Evolutionary conservation across 2,329 filamentous ascomycete species (phyloP), one percentile per base, ranked within the genome.

Genomic region (Calonectria hawksworthii): DNA sequence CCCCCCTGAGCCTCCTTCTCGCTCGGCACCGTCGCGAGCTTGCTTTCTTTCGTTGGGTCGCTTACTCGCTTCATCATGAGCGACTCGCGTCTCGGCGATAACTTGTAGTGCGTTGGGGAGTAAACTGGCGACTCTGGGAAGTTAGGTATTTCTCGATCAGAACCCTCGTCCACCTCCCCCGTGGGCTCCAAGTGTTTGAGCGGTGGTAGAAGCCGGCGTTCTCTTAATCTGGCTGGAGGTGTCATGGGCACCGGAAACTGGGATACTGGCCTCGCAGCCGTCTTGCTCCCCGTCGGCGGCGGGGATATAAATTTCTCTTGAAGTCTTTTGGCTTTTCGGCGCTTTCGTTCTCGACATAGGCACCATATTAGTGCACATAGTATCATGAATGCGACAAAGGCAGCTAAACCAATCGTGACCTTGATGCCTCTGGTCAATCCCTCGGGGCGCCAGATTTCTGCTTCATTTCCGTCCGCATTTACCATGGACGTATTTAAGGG

Each of bases 171-270:
- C 16, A 54, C 9, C 54, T 50, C 18, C 56, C 44, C 8, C 38
- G 59, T 10, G 8, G 63, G 21, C 18, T 61, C 70, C 44, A 71
- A 47, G 36, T 77, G 66, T 4, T 56, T 44, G 7, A 72, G 47
- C 3, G 79, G 68, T 1, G 86, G 83, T 23, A 90, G 84, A 63
- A 88, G 84, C 44, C 82, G 86, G 8, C 89, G 85, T 66, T 90
- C 88, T 67, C 86, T 84, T 2, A 91, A 85, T 23, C 88, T 86
- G 2, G 86, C 86, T 0, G 89, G 89, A 1, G 89, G 88, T 0
- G 86, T 88, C 30, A 88, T 77, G 14, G 44, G 44, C 34, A 38
- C 32, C 8, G 56, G 56, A 21, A 63, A 63, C n/a, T 78, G 77
- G 0, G 85, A 85, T 10, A 80, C 72, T 0, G 83, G 80, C 0